These are phyloP conservation scores for Pseudopithomyces chartarum DNA, from an alignment of 2,329 filamentous ascomycete species.

Conservation along the genomic window DNA sequence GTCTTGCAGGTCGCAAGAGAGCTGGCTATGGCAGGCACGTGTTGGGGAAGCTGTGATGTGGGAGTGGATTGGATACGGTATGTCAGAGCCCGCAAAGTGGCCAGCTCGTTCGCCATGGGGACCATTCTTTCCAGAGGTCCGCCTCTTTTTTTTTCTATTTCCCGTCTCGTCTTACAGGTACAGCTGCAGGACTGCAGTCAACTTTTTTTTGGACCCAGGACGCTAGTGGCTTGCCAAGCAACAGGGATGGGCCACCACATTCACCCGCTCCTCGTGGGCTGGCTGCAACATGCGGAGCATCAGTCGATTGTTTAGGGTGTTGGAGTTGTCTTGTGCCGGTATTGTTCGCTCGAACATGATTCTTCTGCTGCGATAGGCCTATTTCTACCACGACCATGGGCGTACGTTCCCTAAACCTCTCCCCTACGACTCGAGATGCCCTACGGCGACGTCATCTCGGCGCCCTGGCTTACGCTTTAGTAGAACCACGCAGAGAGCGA, in stretches of 20 bases:
- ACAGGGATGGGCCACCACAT: slow-evolving; percentile 26
- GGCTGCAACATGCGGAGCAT: slow-evolving; percentile 13
- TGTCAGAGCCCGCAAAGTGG: slow-evolving; percentile 56
- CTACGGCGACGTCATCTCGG: slow-evolving; percentile 38
- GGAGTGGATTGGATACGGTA: slow-evolving; percentile 74
- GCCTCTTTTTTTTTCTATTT: neutral
- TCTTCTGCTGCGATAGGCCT: slow-evolving; percentile 33
- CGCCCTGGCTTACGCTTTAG: slow-evolving; percentile 31
- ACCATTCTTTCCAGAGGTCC: slow-evolving; percentile 32
- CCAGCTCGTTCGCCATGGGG: slow-evolving; percentile 30
- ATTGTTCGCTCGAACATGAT: slow-evolving; percentile 38
- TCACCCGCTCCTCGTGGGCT: slow-evolving; percentile 15
- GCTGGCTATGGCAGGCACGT: slow-evolving; percentile 70
- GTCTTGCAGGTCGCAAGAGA: slow-evolving; percentile 60
- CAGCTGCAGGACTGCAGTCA: neutral
- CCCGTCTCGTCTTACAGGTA: slow-evolving; percentile 3
- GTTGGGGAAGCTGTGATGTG: slow-evolving; percentile 72
- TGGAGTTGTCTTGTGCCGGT: slow-evolving; percentile 24
- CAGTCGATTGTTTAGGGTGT: slow-evolving; percentile 19
- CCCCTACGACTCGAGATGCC: slow-evolving; percentile 4
- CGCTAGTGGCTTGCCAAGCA: slow-evolving; percentile 26
- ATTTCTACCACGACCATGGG: slow-evolving; percentile 39
- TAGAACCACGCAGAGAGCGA: slow-evolving; percentile 60
- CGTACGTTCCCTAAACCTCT: slow-evolving; percentile 29
- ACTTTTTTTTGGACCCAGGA: slow-evolving; percentile 1